Evolutionary conservation across 345 rosid genomes (phyloP), one percentile per base, ranked within the genome.

Genomic region (Eucalyptus camaldulensis): DNA sequence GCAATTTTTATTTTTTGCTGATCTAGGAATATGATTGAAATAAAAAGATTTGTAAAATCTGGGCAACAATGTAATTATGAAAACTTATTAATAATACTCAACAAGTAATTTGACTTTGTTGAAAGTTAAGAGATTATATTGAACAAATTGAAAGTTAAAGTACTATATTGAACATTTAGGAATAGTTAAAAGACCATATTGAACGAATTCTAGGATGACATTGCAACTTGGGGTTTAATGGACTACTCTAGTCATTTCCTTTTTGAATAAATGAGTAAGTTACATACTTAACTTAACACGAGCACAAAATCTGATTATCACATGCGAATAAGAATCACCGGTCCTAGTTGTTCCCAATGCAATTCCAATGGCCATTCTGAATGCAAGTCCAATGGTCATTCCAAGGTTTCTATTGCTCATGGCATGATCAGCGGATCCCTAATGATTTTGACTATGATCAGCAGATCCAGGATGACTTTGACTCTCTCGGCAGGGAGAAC

Each of bases 401-500:
- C 25, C 1, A 69, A 69, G 80, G 24, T 69, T 19, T 69, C 24
- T 33, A 17, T 17, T 8, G 13, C 80, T 69, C 80, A 33, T 33
- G 80, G 24, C 44, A 69, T 17, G 44, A 69, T 69, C 43, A 37
- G 44, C 13, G 0, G 44, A 69, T 33, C 22, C 40, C 33, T 19
- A 31, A 67, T 31, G 2, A 16, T 67, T 31, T 67, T 31, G 22
- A 16, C 12, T 67, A 67, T 49, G 89, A 86, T 85, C 81, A 14
- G 88, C 29, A 19, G 93, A 44, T 31, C 22, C 76, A 7, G 12
- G 86, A 40, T 50, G 89, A 72, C 88, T 80, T 6, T 87, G 67
- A 27, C 50, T 89, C 50, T 29, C 37, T 7, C 43, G 81, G 91
- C 97, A 95, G 37, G 50, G 89, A 76, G 87, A 69, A 88, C 91